Percentiles rank a stretch among this genome's conserved stretches.
Conservation (phyloP, 176 grass and related monocot genomes). For the Tillandsia leiboldiana region DNA sequence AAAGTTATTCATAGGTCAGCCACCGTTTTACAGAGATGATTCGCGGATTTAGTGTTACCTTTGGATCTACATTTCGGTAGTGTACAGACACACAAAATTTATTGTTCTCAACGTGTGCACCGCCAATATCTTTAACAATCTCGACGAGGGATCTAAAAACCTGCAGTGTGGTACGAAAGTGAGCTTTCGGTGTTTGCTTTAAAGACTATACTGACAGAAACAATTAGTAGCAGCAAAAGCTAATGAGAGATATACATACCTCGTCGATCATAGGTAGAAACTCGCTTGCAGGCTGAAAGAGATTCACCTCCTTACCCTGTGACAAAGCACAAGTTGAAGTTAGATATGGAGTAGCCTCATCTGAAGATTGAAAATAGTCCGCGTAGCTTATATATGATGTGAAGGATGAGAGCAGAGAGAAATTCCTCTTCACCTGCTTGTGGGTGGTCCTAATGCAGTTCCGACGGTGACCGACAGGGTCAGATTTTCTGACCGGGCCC, state of each 20-base stretch:
- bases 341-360: neutral
- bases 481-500: conserved; percentile 36
- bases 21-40: neutral
- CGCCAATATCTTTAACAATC: conserved; percentile 44
- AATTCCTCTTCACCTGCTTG: conserved; percentile 18
- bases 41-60: conserved; percentile 32
- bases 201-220: neutral
- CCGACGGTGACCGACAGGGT: conserved; percentile 5
- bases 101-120: conserved; percentile 77
- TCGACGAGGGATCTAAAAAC: conserved; percentile 63
- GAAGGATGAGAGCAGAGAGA: neutral
- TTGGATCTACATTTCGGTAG: conserved; percentile 77
- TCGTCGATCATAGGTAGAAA: conserved; percentile 91
- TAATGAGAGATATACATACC: conserved; percentile 28
- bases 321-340: conserved; percentile 6
- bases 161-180: conserved; percentile 23
- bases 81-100: conserved; percentile 93
- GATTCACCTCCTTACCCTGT: conserved; percentile 47
- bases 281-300: conserved; percentile 86
- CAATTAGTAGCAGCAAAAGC: neutral
- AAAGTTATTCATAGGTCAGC: neutral
- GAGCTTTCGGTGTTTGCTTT: neutral
- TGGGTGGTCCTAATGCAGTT: conserved; percentile 16
- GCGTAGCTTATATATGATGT: neutral
- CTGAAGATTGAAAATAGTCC: too few species aligned